A percentile compares a stretch with the other conserved stretches of the same genome.
Evolutionary conservation across 768 basidiomycete genomes (phyloP).

Genomic region (Pleurotus djamor): DNA sequence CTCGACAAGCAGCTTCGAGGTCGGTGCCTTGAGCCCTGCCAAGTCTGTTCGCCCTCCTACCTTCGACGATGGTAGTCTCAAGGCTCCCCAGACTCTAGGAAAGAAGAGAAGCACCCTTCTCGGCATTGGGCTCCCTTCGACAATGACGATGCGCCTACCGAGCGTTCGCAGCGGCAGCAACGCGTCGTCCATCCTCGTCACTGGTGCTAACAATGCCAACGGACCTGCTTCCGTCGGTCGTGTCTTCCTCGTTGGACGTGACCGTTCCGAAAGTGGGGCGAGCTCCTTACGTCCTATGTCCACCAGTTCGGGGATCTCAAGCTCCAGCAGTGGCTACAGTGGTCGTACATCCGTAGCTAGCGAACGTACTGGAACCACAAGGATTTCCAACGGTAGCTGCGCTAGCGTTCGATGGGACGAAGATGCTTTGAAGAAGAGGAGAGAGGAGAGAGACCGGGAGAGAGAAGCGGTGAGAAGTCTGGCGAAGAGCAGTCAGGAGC

Average conservation of each 20-base stretch:
- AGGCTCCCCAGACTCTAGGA: conserved; percentile 33
- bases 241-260: conserved; percentile 15
- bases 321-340: conserved; percentile 16
- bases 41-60: conserved; percentile 2
- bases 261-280: conserved; percentile 6
- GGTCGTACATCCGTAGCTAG: neutral
- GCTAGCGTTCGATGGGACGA: conserved; percentile 53
- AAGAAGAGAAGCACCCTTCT: conserved; percentile 64
- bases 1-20: conserved; percentile 68
- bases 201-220: conserved; percentile 8
- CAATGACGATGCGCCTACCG: conserved; percentile 39
- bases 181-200: conserved; percentile 25
- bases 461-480: conserved; percentile 30
- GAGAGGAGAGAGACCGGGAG: conserved; percentile 37
- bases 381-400: conserved; percentile 36
- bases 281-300: conserved; percentile 48
- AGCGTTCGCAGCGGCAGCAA: conserved; percentile 35
- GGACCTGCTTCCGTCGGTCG: conserved; percentile 33
- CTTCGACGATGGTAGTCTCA: conserved; percentile 20
- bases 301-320: conserved; percentile 33
- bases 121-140: conserved; percentile 60
- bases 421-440: conserved; percentile 42
- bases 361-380: conserved; percentile 22
- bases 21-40: conserved; percentile 46
- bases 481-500: conserved; percentile 15